Percentiles rank a stretch among this genome's conserved stretches.
These are phyloP conservation scores for Vigna hirtella DNA, from an alignment of 306 rosid genomes.

Conservation along the genomic window DNA sequence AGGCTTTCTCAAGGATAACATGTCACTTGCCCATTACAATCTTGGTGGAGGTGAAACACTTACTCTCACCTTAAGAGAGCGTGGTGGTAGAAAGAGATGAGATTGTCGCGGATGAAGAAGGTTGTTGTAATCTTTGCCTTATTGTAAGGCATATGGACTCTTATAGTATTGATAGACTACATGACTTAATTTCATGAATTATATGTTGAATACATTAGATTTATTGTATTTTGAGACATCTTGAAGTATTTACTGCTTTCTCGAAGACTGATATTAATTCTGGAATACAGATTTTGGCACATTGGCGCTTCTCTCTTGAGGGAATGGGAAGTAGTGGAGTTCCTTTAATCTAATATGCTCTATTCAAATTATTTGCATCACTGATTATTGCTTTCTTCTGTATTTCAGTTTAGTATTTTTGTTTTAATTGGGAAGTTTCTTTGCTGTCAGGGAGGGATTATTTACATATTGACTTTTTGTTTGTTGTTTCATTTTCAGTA, in stretches of 20 bases:
- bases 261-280: slow-evolving; percentile 57
- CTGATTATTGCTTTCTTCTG: slow-evolving; percentile 48
- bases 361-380: slow-evolving; percentile 36
- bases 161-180: slow-evolving; percentile 45
- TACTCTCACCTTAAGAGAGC: slow-evolving; percentile 84
- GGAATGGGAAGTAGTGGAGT: slow-evolving; percentile 61
- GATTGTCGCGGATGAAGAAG: slow-evolving; percentile 53
- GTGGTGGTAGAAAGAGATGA: slow-evolving; percentile 98
- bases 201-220: slow-evolving; percentile 41
- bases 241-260: slow-evolving; percentile 34
- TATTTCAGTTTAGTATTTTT: slow-evolving; percentile 46
- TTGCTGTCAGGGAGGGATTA: slow-evolving; percentile 43
- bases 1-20: slow-evolving; percentile 94
- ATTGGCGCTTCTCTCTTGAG: slow-evolving; percentile 56
- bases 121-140: slow-evolving; percentile 57
- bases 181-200: slow-evolving; percentile 43
- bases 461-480: slow-evolving; percentile 4
- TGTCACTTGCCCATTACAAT: slow-evolving; percentile 92
- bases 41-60: slow-evolving; percentile 81
- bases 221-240: slow-evolving; percentile 43
- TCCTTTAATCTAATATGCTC: slow-evolving; percentile 49
- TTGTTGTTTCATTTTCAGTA: background rate
- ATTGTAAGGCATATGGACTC: slow-evolving; percentile 45
- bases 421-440: slow-evolving; percentile 40
- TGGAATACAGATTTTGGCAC: slow-evolving; percentile 68